Evolutionary conservation across 2,329 filamentous ascomycete species (phyloP), one percentile per base, ranked within the genome.

Genomic region (Colletotrichum sp.): DNA sequence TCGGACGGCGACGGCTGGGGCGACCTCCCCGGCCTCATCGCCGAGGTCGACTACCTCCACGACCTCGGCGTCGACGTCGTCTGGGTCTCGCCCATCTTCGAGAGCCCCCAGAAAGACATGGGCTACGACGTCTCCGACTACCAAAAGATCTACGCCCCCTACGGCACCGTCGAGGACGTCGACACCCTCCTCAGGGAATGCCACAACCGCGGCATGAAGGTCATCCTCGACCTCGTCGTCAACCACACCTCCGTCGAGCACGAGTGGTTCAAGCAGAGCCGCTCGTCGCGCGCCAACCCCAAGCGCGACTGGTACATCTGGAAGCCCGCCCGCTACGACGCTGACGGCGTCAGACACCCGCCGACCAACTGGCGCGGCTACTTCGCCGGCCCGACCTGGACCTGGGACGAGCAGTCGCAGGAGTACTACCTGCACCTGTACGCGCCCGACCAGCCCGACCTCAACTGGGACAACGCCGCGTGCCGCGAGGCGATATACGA

Each of bases 101-200:
- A 89, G n/a, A 87, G 85, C 60, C 93, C 93, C 0, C 91, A 92
- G 77, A 85, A 89, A 18, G 93, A 95, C 76, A 93, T 94, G 92
- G 93, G 93, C 32, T 95, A 95, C 80, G 93, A 95, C 78, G 90
- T 95, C n/a, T 89, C 89, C 0, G 90, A 95, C 81, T 95, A 95
- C 78, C 89, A 92, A 78, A 88, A 87, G 52, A 93, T 95, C 34
- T 90, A 94, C 76, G 87, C 89, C 0, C 89, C 90, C 2, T 95
- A 94, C 77, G 94, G 94, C 7, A 93, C 91, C 2, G 85, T 95
- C 15, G 86, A 88, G 59, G 93, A 95, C 81, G 90, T 95, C 30
- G 92, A 95, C 66, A 83, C 84, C 0, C 82, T 95, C 34, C 90
- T 94, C n/a, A 77, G 86, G 24, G 90, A 90, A 13, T 90, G 90